Percentiles rank a stretch among this genome's conserved stretches.
Evolutionary conservation across 108 stramenopile species (phyloP).

Genomic region (Skeletonema potamos): DNA sequence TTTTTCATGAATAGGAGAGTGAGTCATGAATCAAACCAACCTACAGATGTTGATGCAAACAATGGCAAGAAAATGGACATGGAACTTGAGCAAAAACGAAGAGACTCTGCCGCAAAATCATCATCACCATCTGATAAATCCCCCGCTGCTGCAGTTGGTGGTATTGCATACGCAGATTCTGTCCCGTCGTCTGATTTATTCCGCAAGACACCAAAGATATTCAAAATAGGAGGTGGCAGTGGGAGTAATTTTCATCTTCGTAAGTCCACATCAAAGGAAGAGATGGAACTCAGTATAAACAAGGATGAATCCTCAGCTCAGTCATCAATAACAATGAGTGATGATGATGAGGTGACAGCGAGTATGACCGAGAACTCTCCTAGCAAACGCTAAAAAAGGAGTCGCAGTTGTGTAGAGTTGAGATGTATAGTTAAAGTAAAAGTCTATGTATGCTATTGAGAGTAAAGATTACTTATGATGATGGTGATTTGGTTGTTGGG

Average conservation of each 20-base stretch:
- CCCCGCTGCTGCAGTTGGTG: background rate
- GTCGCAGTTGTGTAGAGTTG: background rate
- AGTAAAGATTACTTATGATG: background rate
- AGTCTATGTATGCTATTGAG: background rate
- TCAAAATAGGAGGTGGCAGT: conserved; percentile 10
- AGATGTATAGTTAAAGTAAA: background rate
- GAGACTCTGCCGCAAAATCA: background rate
- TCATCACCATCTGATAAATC: background rate
- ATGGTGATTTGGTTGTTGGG: background rate
- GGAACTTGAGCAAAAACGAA: background rate
- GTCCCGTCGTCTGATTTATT: background rate
- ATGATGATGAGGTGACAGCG: background rate
- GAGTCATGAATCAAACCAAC: background rate
- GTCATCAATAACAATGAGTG: background rate
- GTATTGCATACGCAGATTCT: background rate
- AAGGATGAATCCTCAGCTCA: background rate
- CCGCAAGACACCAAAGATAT: conserved; percentile 11
- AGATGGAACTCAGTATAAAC: background rate
- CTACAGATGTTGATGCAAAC: background rate
- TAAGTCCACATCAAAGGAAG: background rate
- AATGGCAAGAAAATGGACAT: background rate
- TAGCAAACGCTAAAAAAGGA: no score
- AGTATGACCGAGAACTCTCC: background rate
- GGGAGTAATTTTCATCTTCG: background rate
- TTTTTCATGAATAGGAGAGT: background rate